A percentile compares a stretch with the other conserved stretches of the same genome.
Conservation (phyloP, 371 early-diverging fungal species). For the Cokeromyces recurvatus region DNA sequence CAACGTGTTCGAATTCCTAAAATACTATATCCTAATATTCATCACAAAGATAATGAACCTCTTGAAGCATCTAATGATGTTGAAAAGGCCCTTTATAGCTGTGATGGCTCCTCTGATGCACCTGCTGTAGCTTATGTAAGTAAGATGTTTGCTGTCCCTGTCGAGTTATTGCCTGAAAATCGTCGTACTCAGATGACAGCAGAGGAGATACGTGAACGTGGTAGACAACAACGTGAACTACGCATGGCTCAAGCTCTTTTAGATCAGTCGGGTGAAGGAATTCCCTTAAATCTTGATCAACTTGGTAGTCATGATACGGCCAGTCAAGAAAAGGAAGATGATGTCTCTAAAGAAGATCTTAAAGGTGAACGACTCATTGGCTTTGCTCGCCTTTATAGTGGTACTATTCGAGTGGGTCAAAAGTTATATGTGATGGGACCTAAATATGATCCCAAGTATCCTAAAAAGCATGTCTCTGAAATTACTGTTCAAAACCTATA, state of each 20-base stretch:
- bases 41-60: conserved; percentile 31
- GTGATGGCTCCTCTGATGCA: conserved; percentile 46
- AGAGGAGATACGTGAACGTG: conserved; percentile 88
- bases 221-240: conserved; percentile 49
- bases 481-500: conserved; percentile 76
- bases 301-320: conserved; percentile 16
- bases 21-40: conserved; percentile 63
- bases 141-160: conserved; percentile 89
- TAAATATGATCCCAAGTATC: conserved; percentile 76
- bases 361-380: conserved; percentile 72
- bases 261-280: conserved; percentile 36
- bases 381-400: conserved; percentile 91
- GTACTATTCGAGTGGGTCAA: conserved; percentile 84
- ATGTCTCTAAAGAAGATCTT: conserved; percentile 25
- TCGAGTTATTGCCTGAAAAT: conserved; percentile 69
- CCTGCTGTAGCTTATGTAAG: conserved; percentile 85
- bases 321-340: conserved; percentile 16
- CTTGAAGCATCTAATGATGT: conserved; percentile 45
- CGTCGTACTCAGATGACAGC: conserved; percentile 69
- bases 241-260: conserved; percentile 22
- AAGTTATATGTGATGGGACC: conserved; percentile 88
- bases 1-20: conserved; percentile 79
- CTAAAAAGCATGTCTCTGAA: conserved; percentile 62
- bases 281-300: conserved; percentile 23
- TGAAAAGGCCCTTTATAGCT: conserved; percentile 61